Base-by-base conservation (phyloP, 768 basidiomycete genomes). In the Austroboletus festivus region DNA sequence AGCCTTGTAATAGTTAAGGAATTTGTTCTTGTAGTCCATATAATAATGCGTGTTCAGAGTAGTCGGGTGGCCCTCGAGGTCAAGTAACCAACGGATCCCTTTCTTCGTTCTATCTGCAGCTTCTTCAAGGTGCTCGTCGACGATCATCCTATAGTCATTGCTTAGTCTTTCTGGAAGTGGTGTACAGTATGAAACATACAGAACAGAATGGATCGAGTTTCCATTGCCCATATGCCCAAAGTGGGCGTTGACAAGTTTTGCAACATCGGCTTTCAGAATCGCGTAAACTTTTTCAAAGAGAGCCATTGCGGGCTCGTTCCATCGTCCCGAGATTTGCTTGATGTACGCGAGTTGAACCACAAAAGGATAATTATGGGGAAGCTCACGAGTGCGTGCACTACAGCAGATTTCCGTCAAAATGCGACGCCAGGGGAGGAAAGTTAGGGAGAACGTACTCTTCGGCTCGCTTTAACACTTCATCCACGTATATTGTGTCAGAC, bases 341-440 rank as follows among this genome's bases (percentile, higher is more conserved):
- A 86, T 82, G 51, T 75, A 81, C 0, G 63, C 61, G 24, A 75
- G 64, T 46, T 80, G 77, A 0, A 86, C 80, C 1, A 80, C 66
- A 52, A 81, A 86, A 0, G 85, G 83, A 50, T 79, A 82, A 51
- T 76, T 76, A 6, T 79, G 80, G 0, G 84, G 83, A 0, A 88
- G 71, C 54, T 86, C 85, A 0, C 86, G 77, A 1, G 84, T 82
- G 11, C 80, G 75, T 1, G 84, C 58, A 0, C 77, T 37, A 18
- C n/a, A 7, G 13, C 11, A 37, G 18, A 37, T 37, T 37, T 18
- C 8, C 16, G 16, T 37, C 18, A 37, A 34, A 13, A 34, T 34
- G 16, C 16, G 5, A n/a, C 33, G n/a, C n/a, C n/a, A n/a, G n/a
- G n/a, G n/a, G n/a, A 20, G 18, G 3, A 0, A 16, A 9, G 26